Conservation (phyloP, 2,329 filamentous ascomycete genomes). For the Neobulgaria alba region DNA sequence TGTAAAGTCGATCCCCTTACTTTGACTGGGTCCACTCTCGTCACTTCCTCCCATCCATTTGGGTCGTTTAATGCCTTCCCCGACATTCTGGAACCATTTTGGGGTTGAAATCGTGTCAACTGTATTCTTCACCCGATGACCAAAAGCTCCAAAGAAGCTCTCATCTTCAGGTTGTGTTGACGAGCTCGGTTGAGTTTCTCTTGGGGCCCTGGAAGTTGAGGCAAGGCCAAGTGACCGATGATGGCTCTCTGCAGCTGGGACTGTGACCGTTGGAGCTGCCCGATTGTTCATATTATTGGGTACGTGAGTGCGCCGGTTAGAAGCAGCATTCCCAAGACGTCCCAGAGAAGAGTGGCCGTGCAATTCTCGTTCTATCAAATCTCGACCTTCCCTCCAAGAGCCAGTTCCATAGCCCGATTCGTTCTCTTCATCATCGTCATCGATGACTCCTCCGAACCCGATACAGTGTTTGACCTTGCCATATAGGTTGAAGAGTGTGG, state of each 20-base stretch:
- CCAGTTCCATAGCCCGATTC: constrained; percentile 62
- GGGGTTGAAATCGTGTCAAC: constrained; percentile 76
- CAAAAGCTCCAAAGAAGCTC: constrained; percentile 75
- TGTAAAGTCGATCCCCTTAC: constrained; percentile 44
- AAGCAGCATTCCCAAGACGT: constrained; percentile 30
- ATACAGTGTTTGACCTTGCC: constrained; percentile 64
- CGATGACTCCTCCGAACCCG: constrained; percentile 70
- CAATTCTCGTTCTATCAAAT: constrained; percentile 81
- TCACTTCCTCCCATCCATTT: constrained; percentile 67
- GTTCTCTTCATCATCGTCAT: constrained; percentile 60
- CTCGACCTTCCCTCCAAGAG: constrained; percentile 84
- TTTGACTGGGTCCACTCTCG: constrained; percentile 26
- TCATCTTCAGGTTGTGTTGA: constrained; percentile 56
- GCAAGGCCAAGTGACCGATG: constrained; percentile 26
- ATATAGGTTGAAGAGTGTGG: constrained; percentile 85
- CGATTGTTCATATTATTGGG: constrained; percentile 24
- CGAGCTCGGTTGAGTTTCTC: constrained; percentile 25
- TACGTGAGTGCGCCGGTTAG: constrained; percentile 16
- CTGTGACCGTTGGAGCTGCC: constrained; percentile 10
- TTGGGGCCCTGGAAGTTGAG: constrained; percentile 21
- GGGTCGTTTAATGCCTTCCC: constrained; percentile 62
- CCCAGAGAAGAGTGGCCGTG: constrained; percentile 52
- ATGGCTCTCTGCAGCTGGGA: constrained; percentile 25
- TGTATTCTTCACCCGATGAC: constrained; percentile 84
- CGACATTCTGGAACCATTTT: constrained; percentile 69